Conservation (phyloP, 2,329 filamentous ascomycete genomes). For the Hymenoscyphus occultus region DNA sequence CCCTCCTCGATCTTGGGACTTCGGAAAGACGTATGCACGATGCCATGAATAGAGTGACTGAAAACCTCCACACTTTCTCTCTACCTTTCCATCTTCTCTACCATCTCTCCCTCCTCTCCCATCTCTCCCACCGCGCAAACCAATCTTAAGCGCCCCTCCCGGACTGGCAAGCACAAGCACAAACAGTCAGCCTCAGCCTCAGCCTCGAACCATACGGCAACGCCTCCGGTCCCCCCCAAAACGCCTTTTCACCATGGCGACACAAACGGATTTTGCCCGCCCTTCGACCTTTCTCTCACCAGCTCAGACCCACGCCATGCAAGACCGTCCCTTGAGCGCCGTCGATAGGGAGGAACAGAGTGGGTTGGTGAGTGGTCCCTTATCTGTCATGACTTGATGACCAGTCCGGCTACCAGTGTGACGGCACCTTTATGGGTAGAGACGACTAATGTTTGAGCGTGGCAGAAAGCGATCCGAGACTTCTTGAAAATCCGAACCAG, state of each 20-base stretch:
- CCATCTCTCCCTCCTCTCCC: neutral
- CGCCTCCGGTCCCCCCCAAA: constrained; percentile 29
- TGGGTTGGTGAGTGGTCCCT: constrained; percentile 61
- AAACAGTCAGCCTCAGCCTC: neutral
- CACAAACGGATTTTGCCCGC: constrained; percentile 33
- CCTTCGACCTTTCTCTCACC: constrained; percentile 38
- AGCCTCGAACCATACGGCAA: constrained; percentile 9
- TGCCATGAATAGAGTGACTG: neutral
- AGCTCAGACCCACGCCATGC: constrained; percentile 34
- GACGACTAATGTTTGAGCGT: constrained; percentile 13
- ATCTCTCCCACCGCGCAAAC: neutral
- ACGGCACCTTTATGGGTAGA: constrained; percentile 2
- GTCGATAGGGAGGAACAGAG: constrained; percentile 76
- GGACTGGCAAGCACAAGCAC: neutral
- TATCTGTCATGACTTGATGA: neutral
- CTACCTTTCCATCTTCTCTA: neutral
- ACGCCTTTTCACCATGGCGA: constrained; percentile 20
- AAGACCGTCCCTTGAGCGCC: constrained; percentile 49
- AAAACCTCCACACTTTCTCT: neutral
- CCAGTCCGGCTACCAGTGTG: neutral
- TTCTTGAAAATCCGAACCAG: constrained; percentile 95
- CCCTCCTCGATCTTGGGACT: neutral
- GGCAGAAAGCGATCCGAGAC: constrained; percentile 82
- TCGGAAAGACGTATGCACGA: neutral
- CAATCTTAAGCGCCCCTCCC: neutral